Conservation (phyloP, 2,329 filamentous ascomycete genomes). For the Zasmidium angulare region DNA sequence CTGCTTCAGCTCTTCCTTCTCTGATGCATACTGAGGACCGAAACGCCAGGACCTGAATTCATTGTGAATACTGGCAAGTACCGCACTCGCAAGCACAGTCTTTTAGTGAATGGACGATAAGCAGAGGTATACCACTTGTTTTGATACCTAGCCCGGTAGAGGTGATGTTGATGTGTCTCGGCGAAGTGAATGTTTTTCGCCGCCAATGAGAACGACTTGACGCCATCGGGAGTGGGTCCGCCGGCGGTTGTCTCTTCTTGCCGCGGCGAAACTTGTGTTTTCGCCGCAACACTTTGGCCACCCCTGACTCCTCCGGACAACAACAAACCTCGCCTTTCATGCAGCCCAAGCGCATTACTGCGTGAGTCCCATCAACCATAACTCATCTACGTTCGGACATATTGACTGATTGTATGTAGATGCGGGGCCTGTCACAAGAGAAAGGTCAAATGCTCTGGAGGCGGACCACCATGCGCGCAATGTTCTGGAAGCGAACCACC, state of each 20-base stretch:
- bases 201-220: neutral
- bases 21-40: no score
- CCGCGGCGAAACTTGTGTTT: neutral
- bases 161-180: neutral
- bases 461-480: slow-evolving; percentile 33
- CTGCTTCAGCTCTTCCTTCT: no score
- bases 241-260: neutral
- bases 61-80: no score
- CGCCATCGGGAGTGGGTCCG: neutral
- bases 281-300: neutral
- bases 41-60: no score
- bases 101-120: no score
- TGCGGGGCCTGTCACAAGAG: slow-evolving; percentile 31
- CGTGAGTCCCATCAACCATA: slow-evolving; percentile 9
- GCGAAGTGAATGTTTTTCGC: neutral
- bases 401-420: slow-evolving; percentile 10
- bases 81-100: no score
- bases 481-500: slow-evolving; percentile 28
- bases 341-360: slow-evolving; percentile 16
- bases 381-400: neutral
- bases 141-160: no score
- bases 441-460: slow-evolving; percentile 38
- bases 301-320: neutral
- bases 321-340: neutral
- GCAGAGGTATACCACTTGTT: no score